Conservation (phyloP, 331 rosid genomes). For the Quercus lobata region DNA sequence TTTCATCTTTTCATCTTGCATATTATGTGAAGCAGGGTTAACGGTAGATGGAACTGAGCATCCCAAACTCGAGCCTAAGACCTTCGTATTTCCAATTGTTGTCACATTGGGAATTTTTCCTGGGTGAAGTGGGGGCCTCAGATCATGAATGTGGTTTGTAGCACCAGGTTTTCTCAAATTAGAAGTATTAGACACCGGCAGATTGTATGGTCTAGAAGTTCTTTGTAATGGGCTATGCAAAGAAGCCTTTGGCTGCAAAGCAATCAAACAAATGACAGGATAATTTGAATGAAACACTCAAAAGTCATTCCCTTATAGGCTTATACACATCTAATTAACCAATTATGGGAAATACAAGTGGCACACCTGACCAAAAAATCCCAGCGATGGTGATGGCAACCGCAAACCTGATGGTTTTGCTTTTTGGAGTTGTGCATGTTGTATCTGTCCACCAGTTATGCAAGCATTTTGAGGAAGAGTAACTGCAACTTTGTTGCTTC, state of each 20-base stretch:
- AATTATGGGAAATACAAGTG: conserved; percentile 11
- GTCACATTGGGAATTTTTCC: conserved; percentile 20
- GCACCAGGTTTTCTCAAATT: conserved; percentile 32
- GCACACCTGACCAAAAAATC: conserved; percentile 75
- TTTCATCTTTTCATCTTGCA: conserved; percentile 25
- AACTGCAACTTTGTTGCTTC: conserved; percentile 21
- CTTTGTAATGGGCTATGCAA: conserved; percentile 30
- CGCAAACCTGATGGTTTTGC: conserved; percentile 79
- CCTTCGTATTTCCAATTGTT: conserved; percentile 20
- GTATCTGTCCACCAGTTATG: conserved; percentile 28
- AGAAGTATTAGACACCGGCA: conserved; percentile 22
- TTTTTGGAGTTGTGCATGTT: conserved; percentile 27
- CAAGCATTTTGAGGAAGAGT: conserved; percentile 32
- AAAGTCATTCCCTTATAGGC: background rate
- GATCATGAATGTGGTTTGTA: conserved; percentile 25
- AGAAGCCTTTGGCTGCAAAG: conserved; percentile 53
- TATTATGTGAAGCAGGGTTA: background rate
- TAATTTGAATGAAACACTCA: background rate
- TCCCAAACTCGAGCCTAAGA: conserved; percentile 11
- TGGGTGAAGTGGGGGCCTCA: conserved; percentile 29
- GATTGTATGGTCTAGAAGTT: conserved; percentile 40
- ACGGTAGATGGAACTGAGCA: conserved; percentile 4
- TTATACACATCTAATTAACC: conserved; percentile 4
- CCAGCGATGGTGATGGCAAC: conserved; percentile 94
- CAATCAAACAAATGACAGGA: conserved; percentile 7